Evolutionary conservation across 441 rosid genomes (phyloP).

Genomic region (Euphorbia celastroides): DNA sequence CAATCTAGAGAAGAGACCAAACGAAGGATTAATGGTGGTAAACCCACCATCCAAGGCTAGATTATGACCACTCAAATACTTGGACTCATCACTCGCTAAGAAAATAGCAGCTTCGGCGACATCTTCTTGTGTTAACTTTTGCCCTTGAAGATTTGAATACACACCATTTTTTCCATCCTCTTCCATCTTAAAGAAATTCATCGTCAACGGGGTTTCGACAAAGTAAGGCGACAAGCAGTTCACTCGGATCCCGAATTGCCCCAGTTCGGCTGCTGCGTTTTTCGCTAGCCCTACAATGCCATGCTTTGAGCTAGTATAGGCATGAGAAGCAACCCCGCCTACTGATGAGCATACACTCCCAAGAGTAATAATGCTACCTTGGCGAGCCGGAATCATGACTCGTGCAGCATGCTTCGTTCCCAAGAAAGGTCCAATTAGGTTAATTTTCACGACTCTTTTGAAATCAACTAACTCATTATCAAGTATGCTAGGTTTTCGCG

Average conservation of each 20-base stretch:
- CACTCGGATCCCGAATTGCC: constrained; percentile 2
- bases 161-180: constrained; percentile 1
- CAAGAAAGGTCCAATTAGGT: constrained; percentile 26
- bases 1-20: no score
- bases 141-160: no score
- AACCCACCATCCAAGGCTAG: no score
- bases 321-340: no score
- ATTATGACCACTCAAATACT: constrained; percentile 10
- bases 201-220: no score
- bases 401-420: no score
- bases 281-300: constrained; percentile 37
- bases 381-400: no score
- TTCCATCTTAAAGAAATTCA: background rate
- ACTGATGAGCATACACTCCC: no score
- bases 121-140: constrained; percentile 4
- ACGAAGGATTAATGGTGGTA: constrained; percentile 9
- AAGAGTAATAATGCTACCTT: no score
- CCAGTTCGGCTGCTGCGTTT: constrained; percentile 37
- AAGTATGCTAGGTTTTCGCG: constrained; percentile 24
- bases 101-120: constrained; percentile 36
- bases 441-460: constrained; percentile 28
- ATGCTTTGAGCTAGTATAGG: no score
- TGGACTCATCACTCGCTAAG: no score
- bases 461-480: constrained; percentile 28
- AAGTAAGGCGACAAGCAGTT: no score